A percentile compares a stretch with the other conserved stretches of the same genome.
These are phyloP conservation scores for Polyporus arcularius DNA, from an alignment of 768 basidiomycete species.

Conservation along the genomic window DNA sequence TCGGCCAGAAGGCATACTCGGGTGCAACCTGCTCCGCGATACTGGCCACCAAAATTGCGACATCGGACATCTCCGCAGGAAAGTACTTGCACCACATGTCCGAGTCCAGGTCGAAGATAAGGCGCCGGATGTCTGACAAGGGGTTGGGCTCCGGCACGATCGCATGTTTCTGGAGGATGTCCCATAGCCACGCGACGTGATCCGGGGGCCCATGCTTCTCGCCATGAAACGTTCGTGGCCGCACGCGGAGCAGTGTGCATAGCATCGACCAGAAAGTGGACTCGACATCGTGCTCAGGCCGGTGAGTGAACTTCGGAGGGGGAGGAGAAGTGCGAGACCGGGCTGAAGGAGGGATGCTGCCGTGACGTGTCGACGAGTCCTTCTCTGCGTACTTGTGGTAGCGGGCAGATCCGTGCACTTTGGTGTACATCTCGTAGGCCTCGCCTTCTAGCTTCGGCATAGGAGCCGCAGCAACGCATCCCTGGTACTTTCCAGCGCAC, in stretches of 20 bases:
- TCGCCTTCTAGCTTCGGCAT: no score
- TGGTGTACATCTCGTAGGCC: no score
- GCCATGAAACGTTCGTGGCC: neutral
- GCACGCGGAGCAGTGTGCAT: neutral
- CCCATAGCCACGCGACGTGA: neutral
- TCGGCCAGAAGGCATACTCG: neutral
- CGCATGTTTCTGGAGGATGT: neutral
- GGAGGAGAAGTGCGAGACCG: neutral
- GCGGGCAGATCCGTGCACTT: no score
- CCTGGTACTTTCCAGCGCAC: neutral
- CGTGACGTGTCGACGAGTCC: neutral
- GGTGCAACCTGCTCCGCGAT: neutral
- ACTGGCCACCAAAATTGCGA: neutral
- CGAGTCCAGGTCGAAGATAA: neutral
- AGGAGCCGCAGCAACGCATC: no score
- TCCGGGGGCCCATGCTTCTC: neutral
- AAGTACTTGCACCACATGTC: neutral
- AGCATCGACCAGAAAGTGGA: neutral
- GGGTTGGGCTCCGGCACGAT: neutral
- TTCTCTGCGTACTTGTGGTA: neutral
- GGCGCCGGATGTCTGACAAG: neutral
- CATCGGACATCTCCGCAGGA: neutral
- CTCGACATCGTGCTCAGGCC: slow-evolving; percentile 4
- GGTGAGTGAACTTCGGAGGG: neutral
- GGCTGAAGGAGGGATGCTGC: neutral